phyloP scores from a whole-genome alignment of 1,139 yeast genomes.

The Taphrina communis region DNA sequence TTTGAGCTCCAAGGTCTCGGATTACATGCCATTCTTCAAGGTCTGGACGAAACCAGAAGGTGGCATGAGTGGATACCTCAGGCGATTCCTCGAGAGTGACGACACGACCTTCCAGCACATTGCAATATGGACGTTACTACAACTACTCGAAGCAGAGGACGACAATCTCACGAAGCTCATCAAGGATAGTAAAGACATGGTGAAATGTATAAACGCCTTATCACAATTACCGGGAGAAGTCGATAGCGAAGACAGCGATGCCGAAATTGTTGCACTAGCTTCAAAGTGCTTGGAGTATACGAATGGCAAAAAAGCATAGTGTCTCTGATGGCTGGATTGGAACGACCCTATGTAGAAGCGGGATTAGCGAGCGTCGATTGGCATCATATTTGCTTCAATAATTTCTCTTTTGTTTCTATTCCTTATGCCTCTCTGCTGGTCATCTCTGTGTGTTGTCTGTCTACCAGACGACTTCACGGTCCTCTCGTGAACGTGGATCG shows the following conservation, averaged over 20 bases:
- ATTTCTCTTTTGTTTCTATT: not conserved
- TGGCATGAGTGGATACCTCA: constrained; percentile 84
- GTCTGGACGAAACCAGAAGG: constrained; percentile 82
- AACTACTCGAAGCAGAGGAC: constrained; percentile 86
- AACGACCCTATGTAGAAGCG: not conserved
- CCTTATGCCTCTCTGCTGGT: not conserved
- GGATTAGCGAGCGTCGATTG: constrained; percentile 6
- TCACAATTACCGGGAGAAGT: constrained; percentile 47
- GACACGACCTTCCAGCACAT: constrained; percentile 98
- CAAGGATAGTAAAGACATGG: constrained; percentile 51
- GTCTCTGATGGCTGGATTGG: not conserved
- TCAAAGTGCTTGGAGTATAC: constrained; percentile 33
- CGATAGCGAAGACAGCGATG: constrained; percentile 40
- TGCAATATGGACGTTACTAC: constrained; percentile 95
- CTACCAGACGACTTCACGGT: no score
- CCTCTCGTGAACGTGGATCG: no score
- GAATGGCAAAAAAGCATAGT: constrained; percentile 1
- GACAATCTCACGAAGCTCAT: constrained; percentile 59
- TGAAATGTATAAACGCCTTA: constrained; percentile 50
- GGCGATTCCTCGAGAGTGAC: constrained; percentile 77
- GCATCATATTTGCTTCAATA: not conserved
- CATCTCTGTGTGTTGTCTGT: no score
- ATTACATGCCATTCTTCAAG: constrained; percentile 76
- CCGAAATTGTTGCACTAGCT: constrained; percentile 37
- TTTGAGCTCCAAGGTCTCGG: constrained; percentile 84